A percentile compares a stretch with the other conserved stretches of the same genome.
phyloP scores from a whole-genome alignment of 768 basidiomycete genomes.

The Rhodotorula kratochvilovae region DNA sequence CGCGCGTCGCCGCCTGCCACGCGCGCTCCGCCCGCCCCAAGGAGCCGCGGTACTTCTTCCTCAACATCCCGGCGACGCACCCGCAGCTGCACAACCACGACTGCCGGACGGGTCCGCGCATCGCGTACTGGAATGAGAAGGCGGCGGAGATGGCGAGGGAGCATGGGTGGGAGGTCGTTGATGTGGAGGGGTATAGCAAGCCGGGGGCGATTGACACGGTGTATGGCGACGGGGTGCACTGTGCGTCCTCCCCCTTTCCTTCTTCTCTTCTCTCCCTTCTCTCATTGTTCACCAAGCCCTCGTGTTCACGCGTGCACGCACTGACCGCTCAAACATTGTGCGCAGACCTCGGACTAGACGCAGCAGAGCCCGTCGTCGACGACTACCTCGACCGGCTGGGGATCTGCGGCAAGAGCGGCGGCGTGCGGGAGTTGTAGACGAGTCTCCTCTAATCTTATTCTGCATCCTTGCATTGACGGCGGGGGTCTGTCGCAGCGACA shows the following conservation, averaged over 20 bases:
- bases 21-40: neutral
- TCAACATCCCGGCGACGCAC: conserved; percentile 18
- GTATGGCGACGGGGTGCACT: conserved; percentile 21
- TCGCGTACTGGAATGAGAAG: conserved; percentile 9
- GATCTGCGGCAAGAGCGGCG: neutral
- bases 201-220: conserved; percentile 16
- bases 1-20: neutral
- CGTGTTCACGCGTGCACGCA: no score
- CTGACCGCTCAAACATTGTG: no score
- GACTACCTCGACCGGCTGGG: neutral
- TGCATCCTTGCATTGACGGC: neutral
- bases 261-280: no score
- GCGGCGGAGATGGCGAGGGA: neutral
- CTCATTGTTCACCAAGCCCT: neutral
- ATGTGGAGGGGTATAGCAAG: neutral
- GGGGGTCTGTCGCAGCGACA: no score
- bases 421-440: neutral
- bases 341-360: conserved; percentile 1
- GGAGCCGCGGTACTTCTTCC: neutral
- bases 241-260: conserved; percentile 1
- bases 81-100: conserved; percentile 18
- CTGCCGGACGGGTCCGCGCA: conserved; percentile 16
- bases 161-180: conserved; percentile 16
- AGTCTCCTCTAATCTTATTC: no score
- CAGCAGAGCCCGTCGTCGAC: conserved; percentile 4